Base-by-base conservation (phyloP, 176 grass and related monocot species). In the Thinopyrum elongatum region DNA sequence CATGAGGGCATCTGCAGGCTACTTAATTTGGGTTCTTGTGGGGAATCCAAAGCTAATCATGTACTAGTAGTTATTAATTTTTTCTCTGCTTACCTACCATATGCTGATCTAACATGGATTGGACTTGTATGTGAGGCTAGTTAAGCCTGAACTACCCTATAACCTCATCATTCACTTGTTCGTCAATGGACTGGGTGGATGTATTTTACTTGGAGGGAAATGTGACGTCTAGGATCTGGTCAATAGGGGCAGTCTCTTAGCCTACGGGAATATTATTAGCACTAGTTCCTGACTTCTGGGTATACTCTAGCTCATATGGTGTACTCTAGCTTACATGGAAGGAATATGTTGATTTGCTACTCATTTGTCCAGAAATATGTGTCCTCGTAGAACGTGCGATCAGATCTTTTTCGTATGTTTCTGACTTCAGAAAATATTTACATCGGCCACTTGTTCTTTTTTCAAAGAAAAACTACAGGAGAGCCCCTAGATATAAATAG, bases 101-200 rank as follows among this genome's bases (percentile, higher is more conserved):
- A 63, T 83, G 81, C 0, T 65, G 75, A 80, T 30, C 70, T 85
- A 85, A 76, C 76, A 89, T 81, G 70, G 77, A 66, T 68, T 84
- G 39, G 57, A 75, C 61, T 66, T 51, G 23, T 59, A 46, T 49
- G 30, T 60, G 12, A 26, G 15, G 3, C 36, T 71, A 83, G 34
- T 78, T 71, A 83, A 27, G 25, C 2, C 59, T 74, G 57, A 67
- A 64, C 46, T 59, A 80, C 71, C 21, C 67, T 83, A 82, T 16
- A 71, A 30, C 22, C 80, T 83, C 58, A 29, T 73, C 10, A 10
- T 78, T 84, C 7, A 69, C n/a, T 74, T 39, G 13, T 65, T 49
- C 10, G 58, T 57, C 31, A 36, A 26, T n/a, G n/a, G 23, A 34
- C 65, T n/a, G 13, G 53, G 53, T 80, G 27, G 58, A 17, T 74